Base-by-base conservation (phyloP, 2,329 filamentous ascomycete species). In the Cercospora sp. region DNA sequence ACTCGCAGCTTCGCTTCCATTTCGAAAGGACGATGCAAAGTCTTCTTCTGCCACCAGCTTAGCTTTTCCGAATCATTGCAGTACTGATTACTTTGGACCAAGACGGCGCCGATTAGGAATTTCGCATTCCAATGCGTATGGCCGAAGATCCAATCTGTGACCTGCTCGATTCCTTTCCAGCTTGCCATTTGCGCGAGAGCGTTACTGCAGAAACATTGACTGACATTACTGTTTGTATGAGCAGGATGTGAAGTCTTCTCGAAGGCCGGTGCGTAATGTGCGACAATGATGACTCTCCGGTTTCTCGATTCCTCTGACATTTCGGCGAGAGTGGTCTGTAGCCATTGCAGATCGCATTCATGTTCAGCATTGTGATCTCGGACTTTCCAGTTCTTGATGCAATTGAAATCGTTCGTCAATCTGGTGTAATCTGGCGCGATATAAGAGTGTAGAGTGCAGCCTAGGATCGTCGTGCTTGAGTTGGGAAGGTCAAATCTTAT, bases 191-290 rank as follows among this genome's bases (percentile, higher is more conserved):
- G 81, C 57, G 9, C 63, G 26, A 33, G 36, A 10, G 33, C 70
- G 51, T 26, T 64, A 84, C 87, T 20, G 80, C 82, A 76, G 87
- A 89, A 0, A 82, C 86, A 53, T 77, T 79, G n/a, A 75, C 80
- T 79, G 80, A 83, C 0, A 12, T 80, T 79, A 36, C 79, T 85
- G 9, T 78, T 74, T 12, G 76, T 72, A 62, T 89, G 78, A 58
- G 82, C 76, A 0, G 85, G 86, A 10, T 79, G 79, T 0, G 83
- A 85, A 0, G 83, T 84, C 9, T 79, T 80, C 57, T 81, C 68
- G 1, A 84, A 73, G 4, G 77, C 82, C 1, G 87, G 87, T 1
- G 86, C 86, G 71, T 89, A 86, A 70, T 89, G 87, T 0, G 85
- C 88, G 1, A 83, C 81, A 0, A 88, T 79, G 26, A 71, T 60